Percentiles rank a stretch among this genome's conserved stretches.
These are phyloP conservation scores for Aulographum hederae DNA, from an alignment of 2,329 filamentous ascomycete species.

Conservation along the genomic window DNA sequence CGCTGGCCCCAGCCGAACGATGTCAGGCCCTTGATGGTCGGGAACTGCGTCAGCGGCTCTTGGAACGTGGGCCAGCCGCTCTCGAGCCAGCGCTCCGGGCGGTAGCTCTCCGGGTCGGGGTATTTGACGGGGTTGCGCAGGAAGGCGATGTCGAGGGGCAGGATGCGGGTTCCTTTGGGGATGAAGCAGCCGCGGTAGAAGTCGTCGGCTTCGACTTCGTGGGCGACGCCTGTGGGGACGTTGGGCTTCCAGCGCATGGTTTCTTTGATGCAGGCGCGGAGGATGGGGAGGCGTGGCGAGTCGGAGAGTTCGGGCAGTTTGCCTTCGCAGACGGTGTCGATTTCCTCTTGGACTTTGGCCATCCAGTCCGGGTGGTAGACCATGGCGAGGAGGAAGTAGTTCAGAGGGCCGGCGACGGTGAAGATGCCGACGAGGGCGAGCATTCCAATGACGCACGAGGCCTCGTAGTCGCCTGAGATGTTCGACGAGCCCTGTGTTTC, in stretches of 20 bases:
- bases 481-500: constrained; percentile 18
- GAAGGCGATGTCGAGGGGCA: constrained; percentile 10
- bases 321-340: too few relatives aligned
- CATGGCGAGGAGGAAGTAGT: constrained; percentile 13
- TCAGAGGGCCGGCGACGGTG: constrained; percentile 13
- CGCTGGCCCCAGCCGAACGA: constrained; percentile 37
- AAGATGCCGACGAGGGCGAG: constrained; percentile 17
- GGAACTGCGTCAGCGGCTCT: constrained; percentile 43
- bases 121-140: constrained; percentile 20
- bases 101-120: constrained; percentile 15
- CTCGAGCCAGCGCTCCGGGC: constrained; percentile 33
- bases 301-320: constrained; percentile 12
- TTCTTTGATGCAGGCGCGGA: constrained; percentile 14
- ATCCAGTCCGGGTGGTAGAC: constrained; percentile 10
- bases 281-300: constrained; percentile 6
- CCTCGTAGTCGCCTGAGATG: constrained; percentile 17
- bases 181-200: constrained; percentile 17
- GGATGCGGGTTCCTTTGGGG: constrained; percentile 14
- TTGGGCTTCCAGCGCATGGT: constrained; percentile 11
- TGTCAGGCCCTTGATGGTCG: constrained; percentile 44
- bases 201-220: constrained; percentile 12
- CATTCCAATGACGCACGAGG: constrained; percentile 16
- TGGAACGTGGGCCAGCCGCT: constrained; percentile 45
- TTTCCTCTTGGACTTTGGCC: constrained; percentile 11
- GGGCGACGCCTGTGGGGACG: constrained; percentile 13